A percentile compares a stretch with the other conserved stretches of the same genome.
Conservation (phyloP, 2,329 filamentous ascomycete species). For the Aspergillus awamori region DNA sequence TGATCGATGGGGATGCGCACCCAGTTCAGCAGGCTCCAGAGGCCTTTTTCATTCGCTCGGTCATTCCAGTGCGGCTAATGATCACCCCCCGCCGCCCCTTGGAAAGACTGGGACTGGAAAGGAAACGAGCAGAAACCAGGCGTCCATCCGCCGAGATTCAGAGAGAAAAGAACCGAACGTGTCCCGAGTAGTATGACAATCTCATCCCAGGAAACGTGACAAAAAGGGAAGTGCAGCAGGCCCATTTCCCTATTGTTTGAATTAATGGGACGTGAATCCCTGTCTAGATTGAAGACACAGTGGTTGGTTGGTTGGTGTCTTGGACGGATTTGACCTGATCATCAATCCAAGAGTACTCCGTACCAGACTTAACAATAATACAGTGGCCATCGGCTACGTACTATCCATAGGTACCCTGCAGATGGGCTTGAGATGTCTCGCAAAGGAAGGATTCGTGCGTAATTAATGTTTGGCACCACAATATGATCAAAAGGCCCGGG, state of each 20-base stretch:
- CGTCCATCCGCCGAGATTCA: neutral
- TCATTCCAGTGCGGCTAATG: slow-evolving; percentile 9
- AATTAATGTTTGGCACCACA: neutral
- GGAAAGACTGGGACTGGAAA: neutral
- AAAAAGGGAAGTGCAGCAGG: neutral
- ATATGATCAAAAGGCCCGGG: neutral
- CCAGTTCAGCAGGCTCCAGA: neutral
- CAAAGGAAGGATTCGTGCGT: slow-evolving; percentile 3
- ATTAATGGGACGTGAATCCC: neutral
- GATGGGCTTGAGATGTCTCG: neutral
- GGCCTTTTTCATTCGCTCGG: slow-evolving; percentile 8
- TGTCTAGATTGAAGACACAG: neutral
- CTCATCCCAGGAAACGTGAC: neutral
- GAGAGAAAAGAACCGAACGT: neutral
- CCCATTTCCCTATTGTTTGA: too few relatives aligned
- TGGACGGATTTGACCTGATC: neutral
- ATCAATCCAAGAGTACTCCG: neutral
- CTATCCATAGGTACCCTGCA: neutral
- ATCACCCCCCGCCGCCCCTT: neutral
- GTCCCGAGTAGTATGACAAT: neutral
- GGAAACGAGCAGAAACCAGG: neutral
- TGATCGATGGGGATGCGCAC: neutral
- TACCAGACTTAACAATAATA: too few relatives aligned
- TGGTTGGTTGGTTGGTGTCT: neutral
- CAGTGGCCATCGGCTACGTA: neutral